These are phyloP conservation scores for Sporisorium exsertum DNA, from an alignment of 1,284 basidiomycete genomes.

Conservation along the genomic window DNA sequence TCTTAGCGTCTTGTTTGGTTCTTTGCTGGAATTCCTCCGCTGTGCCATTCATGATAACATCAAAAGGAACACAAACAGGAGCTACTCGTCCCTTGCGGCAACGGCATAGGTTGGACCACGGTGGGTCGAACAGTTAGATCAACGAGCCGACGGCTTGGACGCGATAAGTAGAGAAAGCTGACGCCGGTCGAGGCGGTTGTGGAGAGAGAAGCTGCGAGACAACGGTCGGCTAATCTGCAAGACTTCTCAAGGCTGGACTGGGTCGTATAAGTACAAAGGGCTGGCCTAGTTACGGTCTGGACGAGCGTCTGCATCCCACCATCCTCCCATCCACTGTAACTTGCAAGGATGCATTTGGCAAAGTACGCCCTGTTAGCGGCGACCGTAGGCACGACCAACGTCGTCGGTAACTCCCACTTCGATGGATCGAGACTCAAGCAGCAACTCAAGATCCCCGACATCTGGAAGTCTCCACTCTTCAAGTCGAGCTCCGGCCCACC, in stretches of 20 bases:
- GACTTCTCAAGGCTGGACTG: too few relatives aligned
- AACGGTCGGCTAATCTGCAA: neutral
- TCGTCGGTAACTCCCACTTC: neutral
- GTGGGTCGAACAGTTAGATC: neutral
- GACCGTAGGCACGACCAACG: neutral
- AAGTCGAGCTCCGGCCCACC: slow-evolving; percentile 3
- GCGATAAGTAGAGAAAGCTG: neutral
- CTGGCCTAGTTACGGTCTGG: too few relatives aligned
- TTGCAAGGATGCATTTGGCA: slow-evolving; percentile 14
- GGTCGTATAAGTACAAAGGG: neutral
- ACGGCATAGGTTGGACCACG: neutral
- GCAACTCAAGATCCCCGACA: slow-evolving; percentile 17
- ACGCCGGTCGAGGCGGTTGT: neutral
- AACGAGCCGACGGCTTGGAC: neutral
- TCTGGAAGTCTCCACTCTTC: slow-evolving; percentile 30
- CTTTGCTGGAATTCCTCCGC: neutral
- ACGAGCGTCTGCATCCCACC: too few relatives aligned
- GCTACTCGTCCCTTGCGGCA: neutral
- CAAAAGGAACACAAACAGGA: neutral
- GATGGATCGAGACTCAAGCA: neutral
- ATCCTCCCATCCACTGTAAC: neutral
- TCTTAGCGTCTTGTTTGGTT: neutral
- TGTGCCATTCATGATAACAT: neutral
- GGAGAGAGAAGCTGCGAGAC: neutral
- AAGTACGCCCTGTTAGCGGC: slow-evolving; percentile 9